Evolutionary conservation across 2,329 filamentous ascomycete species (phyloP).

Genomic region (Hypocrella siamensis): DNA sequence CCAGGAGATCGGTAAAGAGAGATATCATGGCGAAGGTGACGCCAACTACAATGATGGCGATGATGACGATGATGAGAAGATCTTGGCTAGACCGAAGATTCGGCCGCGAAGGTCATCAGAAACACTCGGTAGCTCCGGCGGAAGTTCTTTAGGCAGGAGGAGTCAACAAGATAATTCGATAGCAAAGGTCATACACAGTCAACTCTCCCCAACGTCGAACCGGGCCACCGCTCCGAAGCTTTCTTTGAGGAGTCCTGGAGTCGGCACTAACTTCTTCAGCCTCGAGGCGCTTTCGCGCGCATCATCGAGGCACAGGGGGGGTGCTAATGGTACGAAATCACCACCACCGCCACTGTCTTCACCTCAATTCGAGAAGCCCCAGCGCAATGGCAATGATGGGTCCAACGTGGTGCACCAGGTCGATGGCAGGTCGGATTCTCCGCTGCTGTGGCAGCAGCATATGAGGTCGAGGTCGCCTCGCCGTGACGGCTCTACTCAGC

Average conservation of each 20-base stretch:
- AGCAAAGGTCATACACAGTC: constrained; percentile 5
- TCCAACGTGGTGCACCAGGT: background rate
- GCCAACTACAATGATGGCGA: background rate
- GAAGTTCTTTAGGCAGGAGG: background rate
- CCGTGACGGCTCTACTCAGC: background rate
- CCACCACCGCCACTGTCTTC: background rate
- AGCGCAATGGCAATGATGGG: background rate
- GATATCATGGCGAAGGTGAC: too few species aligned
- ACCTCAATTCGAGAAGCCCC: background rate
- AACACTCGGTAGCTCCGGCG: constrained; percentile 5
- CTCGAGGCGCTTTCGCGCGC: constrained; percentile 5
- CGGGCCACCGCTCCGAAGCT: constrained; percentile 1
- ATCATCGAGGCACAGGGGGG: background rate
- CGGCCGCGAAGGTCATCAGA: constrained; percentile 7
- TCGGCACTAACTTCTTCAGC: constrained; percentile 6
- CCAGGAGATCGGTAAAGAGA: too few species aligned
- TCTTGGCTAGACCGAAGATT: background rate
- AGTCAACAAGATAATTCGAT: constrained; percentile 2
- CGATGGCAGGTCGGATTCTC: constrained; percentile 3
- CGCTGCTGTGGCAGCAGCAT: constrained; percentile 4
- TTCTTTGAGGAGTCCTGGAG: constrained; percentile 1
- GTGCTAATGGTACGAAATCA: too few species aligned
- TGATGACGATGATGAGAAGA: background rate
- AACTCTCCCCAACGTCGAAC: constrained; percentile 4
- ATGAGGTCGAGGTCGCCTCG: constrained; percentile 1